Percentiles rank a stretch among this genome's conserved stretches.
phyloP scores from a whole-genome alignment of 345 rosid species.

The Eucalyptus curtisii region DNA sequence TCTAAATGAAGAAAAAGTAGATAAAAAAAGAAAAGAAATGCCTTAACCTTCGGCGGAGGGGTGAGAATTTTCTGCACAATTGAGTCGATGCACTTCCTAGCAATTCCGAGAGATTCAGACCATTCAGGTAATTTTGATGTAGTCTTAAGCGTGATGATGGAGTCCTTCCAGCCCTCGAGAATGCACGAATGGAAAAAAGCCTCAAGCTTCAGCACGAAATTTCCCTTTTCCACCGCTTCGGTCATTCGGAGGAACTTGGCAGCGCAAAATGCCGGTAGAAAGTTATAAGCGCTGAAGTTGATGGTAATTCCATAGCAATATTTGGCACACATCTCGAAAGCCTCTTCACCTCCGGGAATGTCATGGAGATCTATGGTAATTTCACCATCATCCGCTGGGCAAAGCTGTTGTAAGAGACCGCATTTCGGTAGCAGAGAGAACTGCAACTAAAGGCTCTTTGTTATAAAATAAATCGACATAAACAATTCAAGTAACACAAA shows the following conservation, averaged over 20 bases:
- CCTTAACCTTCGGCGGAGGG: conserved; percentile 51
- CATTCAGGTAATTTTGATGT: conserved; percentile 59
- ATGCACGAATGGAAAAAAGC: conserved; percentile 86
- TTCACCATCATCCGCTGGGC: conserved; percentile 36
- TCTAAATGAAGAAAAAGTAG: not conserved
- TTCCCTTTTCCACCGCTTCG: conserved; percentile 75
- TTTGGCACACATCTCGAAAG: conserved; percentile 91
- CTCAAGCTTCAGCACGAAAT: conserved; percentile 67
- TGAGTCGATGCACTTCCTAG: conserved; percentile 77
- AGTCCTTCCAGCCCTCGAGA: conserved; percentile 94
- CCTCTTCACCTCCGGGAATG: conserved; percentile 90
- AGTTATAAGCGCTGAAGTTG: conserved; percentile 75
- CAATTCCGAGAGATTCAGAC: conserved; percentile 86
- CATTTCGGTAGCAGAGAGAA: conserved; percentile 77
- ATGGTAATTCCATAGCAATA: conserved; percentile 93
- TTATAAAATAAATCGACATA: not conserved
- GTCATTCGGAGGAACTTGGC: conserved; percentile 90
- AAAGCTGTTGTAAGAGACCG: conserved; percentile 63
- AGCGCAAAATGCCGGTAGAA: conserved; percentile 78
- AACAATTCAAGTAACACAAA: not conserved
- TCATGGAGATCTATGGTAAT: conserved; percentile 65
- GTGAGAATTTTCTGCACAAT: conserved; percentile 77
- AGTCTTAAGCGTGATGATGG: conserved; percentile 61
- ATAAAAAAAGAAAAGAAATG: not conserved
- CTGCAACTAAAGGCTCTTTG: conserved; percentile 32